These are phyloP conservation scores for Kwoniella sp. DNA, from an alignment of 768 basidiomycete species.

Conservation along the genomic window DNA sequence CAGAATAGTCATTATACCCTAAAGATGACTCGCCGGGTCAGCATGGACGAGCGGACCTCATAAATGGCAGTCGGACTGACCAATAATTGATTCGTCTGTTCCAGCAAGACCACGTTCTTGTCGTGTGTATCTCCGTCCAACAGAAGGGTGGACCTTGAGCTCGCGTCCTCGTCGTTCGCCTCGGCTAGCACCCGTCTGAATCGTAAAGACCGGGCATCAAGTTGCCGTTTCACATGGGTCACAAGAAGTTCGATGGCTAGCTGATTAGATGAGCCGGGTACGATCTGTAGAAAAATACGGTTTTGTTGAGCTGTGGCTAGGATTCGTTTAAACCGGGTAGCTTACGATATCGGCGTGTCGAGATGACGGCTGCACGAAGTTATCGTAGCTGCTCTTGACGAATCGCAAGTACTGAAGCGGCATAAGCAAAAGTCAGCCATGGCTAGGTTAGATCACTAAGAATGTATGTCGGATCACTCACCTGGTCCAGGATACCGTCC, in stretches of 20 bases:
- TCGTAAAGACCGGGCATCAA: constrained; percentile 73
- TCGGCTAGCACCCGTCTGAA: constrained; percentile 74
- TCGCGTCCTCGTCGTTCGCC: constrained; percentile 23
- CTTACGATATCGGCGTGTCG: constrained; percentile 84
- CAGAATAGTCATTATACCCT: constrained; percentile 90
- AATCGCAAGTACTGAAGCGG: constrained; percentile 71
- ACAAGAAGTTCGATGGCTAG: constrained; percentile 92
- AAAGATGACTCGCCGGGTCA: neutral
- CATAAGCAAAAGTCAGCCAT: neutral
- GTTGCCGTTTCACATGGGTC: constrained; percentile 81
- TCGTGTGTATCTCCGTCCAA: constrained; percentile 30
- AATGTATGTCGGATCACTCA: constrained; percentile 17
- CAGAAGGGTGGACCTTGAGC: constrained; percentile 20
- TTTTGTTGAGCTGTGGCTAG: neutral
- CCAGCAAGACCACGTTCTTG: constrained; percentile 66
- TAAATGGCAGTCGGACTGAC: constrained; percentile 57
- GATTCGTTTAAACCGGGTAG: constrained; percentile 8
- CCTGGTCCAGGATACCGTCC: constrained; percentile 84
- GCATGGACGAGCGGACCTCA: neutral
- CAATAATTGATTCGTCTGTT: constrained; percentile 77
- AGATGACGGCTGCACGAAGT: constrained; percentile 86
- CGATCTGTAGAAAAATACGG: constrained; percentile 83
- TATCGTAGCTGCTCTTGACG: constrained; percentile 93
- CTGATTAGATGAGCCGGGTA: constrained; percentile 86
- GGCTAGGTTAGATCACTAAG: constrained; percentile 5